Conservation (phyloP, 495 filamentous ascomycete species). For the Penicillium macrosclerotiorum region DNA sequence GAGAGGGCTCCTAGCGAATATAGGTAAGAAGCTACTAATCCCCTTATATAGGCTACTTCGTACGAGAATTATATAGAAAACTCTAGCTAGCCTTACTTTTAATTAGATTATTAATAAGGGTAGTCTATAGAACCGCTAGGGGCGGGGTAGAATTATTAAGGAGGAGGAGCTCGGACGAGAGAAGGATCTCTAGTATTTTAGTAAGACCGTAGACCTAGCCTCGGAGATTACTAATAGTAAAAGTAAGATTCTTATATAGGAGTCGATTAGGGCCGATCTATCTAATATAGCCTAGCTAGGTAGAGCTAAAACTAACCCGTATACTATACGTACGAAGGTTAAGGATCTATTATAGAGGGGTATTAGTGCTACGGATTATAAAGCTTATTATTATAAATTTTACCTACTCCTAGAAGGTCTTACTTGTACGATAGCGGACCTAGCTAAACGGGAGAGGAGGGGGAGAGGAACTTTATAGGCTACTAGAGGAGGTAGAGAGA, state of each 20-base stretch:
- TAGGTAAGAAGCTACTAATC: not conserved
- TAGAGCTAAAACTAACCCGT: not conserved
- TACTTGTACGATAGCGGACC: not conserved
- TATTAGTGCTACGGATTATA: not conserved
- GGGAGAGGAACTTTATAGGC: too few relatives aligned
- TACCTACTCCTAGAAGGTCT: too few relatives aligned
- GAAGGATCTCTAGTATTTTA: not conserved
- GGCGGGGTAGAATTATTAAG: not conserved
- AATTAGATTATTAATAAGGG: not conserved
- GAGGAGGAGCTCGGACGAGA: not conserved
- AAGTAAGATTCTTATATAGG: not conserved
- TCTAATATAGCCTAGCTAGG: not conserved
- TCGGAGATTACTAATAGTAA: not conserved
- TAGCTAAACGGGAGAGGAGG: not conserved
- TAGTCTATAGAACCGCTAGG: not conserved
- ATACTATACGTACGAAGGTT: not conserved
- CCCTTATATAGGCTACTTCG: not conserved
- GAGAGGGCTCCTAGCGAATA: not conserved
- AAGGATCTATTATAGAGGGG: not conserved
- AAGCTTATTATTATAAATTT: not conserved
- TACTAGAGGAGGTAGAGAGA: not conserved
- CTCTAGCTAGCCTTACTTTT: not conserved
- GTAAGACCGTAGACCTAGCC: not conserved
- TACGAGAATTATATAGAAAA: not conserved
- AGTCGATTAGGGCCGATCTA: not conserved